Evolutionary conservation across 768 basidiomycete genomes (phyloP), one percentile per base, ranked within the genome.

Genomic region (Hygrophoropsis aurantiaca): DNA sequence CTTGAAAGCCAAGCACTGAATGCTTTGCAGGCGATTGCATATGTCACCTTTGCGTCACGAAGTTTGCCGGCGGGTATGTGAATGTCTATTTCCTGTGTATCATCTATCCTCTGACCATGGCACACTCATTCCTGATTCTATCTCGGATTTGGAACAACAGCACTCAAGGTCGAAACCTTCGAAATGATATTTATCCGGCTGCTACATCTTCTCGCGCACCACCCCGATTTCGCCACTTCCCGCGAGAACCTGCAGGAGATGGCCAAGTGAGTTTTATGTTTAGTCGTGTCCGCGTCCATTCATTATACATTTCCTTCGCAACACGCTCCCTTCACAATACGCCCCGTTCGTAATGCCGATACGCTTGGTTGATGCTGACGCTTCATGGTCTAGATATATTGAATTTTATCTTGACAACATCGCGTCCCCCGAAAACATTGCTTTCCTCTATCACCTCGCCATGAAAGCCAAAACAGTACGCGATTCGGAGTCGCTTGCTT

Each of bases 181-280:
- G 95, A 97, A 62, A 69, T 86, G 46, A 80, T 86, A 2, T 89
- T 98, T 56, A 80, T 94, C 35, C 85, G 95, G 11, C 68, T 98
- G 4, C 74, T 98, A 9, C 89, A 94, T 59, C 66, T 94, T 1
- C 74, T 98, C 4, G 91, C 94, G 0, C 94, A 97, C 60, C 97
- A 99, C 62, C 95, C 95, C 4, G 97, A 99, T 66, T 94, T 93
- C 57, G 77, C 74, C 16, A 75, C 73, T 36, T 74, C 76, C 2
- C 76, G 80, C 30, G 87, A 89, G 26, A 84, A 84, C 34, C 64
- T 94, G 30, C 72, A 80, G 26, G 85, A 89, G 57, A 85, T 93
- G 56, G 83, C 87, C 19, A 90, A 86, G 93, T 97, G 54, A 38
- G 85, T 60, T 7, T 20, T 16, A 5, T 23, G 32, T 20, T 40